Conservation (phyloP, 305 asterid species). For the Fraxinus floribunda region DNA sequence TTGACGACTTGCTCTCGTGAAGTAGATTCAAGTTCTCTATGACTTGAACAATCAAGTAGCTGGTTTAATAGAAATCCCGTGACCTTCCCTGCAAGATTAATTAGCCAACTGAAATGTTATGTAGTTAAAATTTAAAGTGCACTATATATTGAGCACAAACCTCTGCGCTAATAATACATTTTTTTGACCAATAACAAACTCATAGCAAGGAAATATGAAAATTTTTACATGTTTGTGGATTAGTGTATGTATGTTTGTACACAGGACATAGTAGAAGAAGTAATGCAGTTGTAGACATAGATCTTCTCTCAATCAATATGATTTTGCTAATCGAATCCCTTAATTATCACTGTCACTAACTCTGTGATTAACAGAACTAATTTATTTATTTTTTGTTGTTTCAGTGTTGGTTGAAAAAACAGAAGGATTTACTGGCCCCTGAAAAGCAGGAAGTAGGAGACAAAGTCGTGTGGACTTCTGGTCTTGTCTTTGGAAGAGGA, state of each 20-base stretch:
- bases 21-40: not conserved
- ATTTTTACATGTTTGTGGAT: not conserved
- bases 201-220: not conserved
- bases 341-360: not conserved
- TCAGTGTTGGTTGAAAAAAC: conserved; percentile 95
- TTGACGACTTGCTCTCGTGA: not conserved
- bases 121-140: not conserved
- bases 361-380: not conserved
- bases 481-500: conserved; percentile 77
- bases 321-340: not conserved
- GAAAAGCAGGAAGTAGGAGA: conserved; percentile 51
- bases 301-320: not conserved
- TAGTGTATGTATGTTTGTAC: not conserved
- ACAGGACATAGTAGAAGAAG: not conserved
- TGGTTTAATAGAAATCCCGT: no score
- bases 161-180: not conserved
- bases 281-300: not conserved
- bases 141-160: not conserved
- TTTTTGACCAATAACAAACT: not conserved
- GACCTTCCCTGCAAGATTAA: no score
- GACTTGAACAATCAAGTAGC: no score
- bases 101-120: not conserved
- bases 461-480: conserved; percentile 80
- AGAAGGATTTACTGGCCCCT: conserved; percentile 70
- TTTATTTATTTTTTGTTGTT: conserved; percentile 23